Conservation (phyloP, 257 asterid species). For the Paraleonurus japonicus region DNA sequence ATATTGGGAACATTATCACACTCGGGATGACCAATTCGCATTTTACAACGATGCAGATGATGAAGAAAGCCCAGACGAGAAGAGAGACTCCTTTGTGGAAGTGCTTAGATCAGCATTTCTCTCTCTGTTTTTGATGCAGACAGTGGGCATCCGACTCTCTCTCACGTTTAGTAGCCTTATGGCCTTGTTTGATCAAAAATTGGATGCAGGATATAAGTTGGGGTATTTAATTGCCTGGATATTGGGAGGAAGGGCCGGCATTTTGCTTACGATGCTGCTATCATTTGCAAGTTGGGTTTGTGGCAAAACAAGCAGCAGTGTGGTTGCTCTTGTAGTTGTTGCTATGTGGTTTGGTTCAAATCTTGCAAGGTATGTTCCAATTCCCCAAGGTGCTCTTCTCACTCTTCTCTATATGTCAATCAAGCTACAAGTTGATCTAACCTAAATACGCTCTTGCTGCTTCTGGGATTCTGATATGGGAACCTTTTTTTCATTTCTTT, state of each 20-base stretch:
- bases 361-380: conserved; percentile 64
- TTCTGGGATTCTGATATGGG: not conserved
- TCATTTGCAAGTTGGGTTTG: conserved; percentile 79
- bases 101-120: conserved; percentile 70
- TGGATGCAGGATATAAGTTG: conserved; percentile 76
- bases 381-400: conserved; percentile 90
- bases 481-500: conserved; percentile 3
- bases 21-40: conserved; percentile 36
- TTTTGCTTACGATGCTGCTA: conserved; percentile 65
- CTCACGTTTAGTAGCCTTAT: conserved; percentile 63
- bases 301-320: conserved; percentile 79
- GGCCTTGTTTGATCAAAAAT: conserved; percentile 65
- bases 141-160: conserved; percentile 57
- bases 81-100: conserved; percentile 61
- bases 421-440: conserved; percentile 66
- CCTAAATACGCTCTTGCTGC: conserved; percentile 30
- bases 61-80: conserved; percentile 34
- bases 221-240: conserved; percentile 72
- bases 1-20: conserved; percentile 39
- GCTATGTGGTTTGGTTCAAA: conserved; percentile 84
- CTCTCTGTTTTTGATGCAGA: conserved; percentile 70
- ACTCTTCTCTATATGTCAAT: conserved; percentile 82
- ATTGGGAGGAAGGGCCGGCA: conserved; percentile 69
- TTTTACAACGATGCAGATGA: conserved; percentile 38
- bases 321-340: conserved; percentile 57